Conservation (phyloP, 306 rosid genomes). For the Lathyrus oleraceus region DNA sequence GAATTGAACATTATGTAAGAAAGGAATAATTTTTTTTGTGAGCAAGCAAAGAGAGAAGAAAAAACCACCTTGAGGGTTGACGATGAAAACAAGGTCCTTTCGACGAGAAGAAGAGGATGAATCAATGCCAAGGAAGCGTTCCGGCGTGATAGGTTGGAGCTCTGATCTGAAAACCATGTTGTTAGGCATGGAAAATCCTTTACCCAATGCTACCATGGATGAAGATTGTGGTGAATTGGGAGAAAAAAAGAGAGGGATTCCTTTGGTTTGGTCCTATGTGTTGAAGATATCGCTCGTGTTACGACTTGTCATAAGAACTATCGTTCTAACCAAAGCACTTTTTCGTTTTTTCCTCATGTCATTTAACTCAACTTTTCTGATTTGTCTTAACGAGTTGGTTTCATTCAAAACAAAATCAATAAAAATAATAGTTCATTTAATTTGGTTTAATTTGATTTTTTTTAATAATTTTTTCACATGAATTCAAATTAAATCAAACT, state of each 20-base stretch:
- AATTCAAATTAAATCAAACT: no score
- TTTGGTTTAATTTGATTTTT: no score
- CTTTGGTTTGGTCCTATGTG: slow-evolving; percentile 6
- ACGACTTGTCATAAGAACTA: background rate
- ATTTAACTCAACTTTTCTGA: background rate
- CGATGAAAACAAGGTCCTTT: slow-evolving; percentile 84
- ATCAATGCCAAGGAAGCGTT: slow-evolving; percentile 48
- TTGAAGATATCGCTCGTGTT: slow-evolving; percentile 1
- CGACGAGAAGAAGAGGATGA: slow-evolving; percentile 49
- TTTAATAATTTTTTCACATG: no score
- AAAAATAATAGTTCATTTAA: no score
- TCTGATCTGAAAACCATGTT: slow-evolving; percentile 59
- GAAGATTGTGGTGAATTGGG: background rate
- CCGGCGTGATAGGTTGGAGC: slow-evolving; percentile 53
- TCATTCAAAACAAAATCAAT: no score
- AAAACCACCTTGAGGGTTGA: slow-evolving; percentile 72
- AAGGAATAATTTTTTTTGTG: no score
- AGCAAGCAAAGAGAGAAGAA: slow-evolving; percentile 11
- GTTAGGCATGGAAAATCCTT: slow-evolving; percentile 48
- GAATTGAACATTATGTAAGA: background rate
- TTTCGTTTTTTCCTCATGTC: background rate
- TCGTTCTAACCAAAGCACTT: background rate
- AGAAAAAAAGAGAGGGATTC: background rate
- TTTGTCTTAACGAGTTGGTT: background rate
- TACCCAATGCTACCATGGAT: slow-evolving; percentile 56